Base-by-base conservation (phyloP, 768 basidiomycete species). In the Hemileccinum rubropunctum region DNA sequence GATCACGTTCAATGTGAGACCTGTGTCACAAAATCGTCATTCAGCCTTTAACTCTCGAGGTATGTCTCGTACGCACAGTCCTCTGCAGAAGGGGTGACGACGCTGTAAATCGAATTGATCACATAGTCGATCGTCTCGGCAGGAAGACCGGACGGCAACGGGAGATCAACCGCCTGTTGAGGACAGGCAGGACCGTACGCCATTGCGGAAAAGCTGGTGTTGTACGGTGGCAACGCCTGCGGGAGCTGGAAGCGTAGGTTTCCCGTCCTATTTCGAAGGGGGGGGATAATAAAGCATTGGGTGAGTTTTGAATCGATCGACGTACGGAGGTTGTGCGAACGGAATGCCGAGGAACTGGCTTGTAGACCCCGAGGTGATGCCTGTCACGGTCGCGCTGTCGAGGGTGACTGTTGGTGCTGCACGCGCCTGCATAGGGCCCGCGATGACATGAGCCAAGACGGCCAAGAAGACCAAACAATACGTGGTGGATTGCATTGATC, bases 331-430 rank as follows among this genome's bases (percentile, higher is more conserved):
- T 23, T 64, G 50, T 12, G 74, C 71, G 35, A 69, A 77, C 1
- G 71, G 75, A 15, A 77, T 72, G 6, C 75, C 76, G 0, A 75
- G 55, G 50, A 71, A 77, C 12, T 59, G 44, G 6, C 60, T 54
- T 0, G 69, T 58, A 17, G 39, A 44, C 6, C 64, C 69, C 2
- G 53, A 54, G 12, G 51, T 32, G 1, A 48, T 2, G 2, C 73
- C 72, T 26, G 56, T 56, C 44, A 72, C 65, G 6, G 60, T 53
- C 1, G 61, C 71, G 11, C 51, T 53, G 30, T 66, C 61, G 6
- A 73, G 66, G 17, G 21, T 45, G 18, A 71, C 64, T n/a, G n/a
- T n/a, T n/a, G n/a, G n/a, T n/a, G n/a, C n/a, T n/a, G 42, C 40
- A 30, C 20, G 14, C n/a, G n/a, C 37, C 12, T 47, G 37, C 17